Percentiles rank a stretch among this genome's conserved stretches.
Evolutionary conservation across 805 yeast genomes (phyloP).

Genomic region (Barnettozyma sp.): DNA sequence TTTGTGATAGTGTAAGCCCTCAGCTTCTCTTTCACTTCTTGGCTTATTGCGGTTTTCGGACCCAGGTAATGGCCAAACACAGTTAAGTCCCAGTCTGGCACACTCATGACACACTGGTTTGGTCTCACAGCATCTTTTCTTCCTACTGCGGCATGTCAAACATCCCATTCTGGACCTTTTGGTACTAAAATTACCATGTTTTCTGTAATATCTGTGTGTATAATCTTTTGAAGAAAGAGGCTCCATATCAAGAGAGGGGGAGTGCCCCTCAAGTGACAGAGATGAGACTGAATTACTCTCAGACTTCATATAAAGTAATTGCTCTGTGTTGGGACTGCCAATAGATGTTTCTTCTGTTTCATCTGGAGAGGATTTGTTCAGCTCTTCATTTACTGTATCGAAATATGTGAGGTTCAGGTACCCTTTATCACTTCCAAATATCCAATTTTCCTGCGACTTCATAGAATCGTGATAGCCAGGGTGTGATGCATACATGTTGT

Average conservation of each 20-base stretch:
- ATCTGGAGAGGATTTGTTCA: background rate
- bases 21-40: slow-evolving; percentile 41
- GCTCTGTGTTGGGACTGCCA: background rate
- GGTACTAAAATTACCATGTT: slow-evolving; percentile 11
- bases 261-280: background rate
- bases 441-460: no score
- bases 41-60: slow-evolving; percentile 37
- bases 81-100: slow-evolving; percentile 51
- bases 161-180: slow-evolving; percentile 66
- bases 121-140: slow-evolving; percentile 71
- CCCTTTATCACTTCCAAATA: no score
- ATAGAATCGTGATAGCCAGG: no score
- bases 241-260: background rate
- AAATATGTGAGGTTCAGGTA: no score
- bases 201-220: slow-evolving; percentile 4
- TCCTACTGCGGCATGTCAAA: slow-evolving; percentile 67
- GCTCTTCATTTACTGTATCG: background rate
- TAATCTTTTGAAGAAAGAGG: slow-evolving; percentile 6
- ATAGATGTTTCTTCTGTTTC: background rate
- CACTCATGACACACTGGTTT: slow-evolving; percentile 67
- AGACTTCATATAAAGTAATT: background rate
- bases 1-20: slow-evolving; percentile 48
- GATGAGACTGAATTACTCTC: background rate
- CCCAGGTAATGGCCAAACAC: slow-evolving; percentile 74
- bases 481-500: no score